Base-by-base conservation (phyloP, 192 early-diverging fungal genomes). In the Coemansia javaensis region DNA sequence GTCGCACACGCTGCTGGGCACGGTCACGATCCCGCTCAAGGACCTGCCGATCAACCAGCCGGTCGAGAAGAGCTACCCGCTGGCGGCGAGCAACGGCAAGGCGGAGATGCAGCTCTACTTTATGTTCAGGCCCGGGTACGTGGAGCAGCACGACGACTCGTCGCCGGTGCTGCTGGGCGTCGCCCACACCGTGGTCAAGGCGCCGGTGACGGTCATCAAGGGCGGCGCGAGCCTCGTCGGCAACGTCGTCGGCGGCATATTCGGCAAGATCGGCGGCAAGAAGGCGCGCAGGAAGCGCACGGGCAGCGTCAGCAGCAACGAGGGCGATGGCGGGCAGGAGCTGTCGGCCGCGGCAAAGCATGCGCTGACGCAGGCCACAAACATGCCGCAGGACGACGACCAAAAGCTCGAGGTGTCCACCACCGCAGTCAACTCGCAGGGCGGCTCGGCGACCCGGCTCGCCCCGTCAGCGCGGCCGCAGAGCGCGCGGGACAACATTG, bases 1-100 rank as follows among this genome's bases (percentile, higher is more conserved):
- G 35, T 70, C 77, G 15, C 71, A 82, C 50, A 81, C 76, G 31
- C 73, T 75, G 33, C 63, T 90, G 7, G 87, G 82, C 40, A 39
- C 47, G 4, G 66, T 61, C 14, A 56, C 55, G 7, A 56, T 90
- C 30, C 62, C 79, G 31, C 63, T 90, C 15, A 53, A 53, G 20
- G 72, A 75, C 23, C 55, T 86, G 23, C 79, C 79, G n/a, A 59
- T 79, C 22, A 53, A 67, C 33, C 54, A 80, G 25, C 37, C 65
- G 12, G 71, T 76, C 17, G 68, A 80, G 20, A 56, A 59, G 47
- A 50, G 59, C 44, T 63, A 78, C 14, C 58, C 66, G 9, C 42
- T 83, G 44, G 53, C 58, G 8, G 60, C 47, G 28, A 60, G 41
- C 52, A 56, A 34, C 35, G 59, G 50, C 49, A 50, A 53, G 23